Evolutionary conservation across 164 flowering plant genomes (phyloP).

Genomic region (Macadamia tetraphylla): DNA sequence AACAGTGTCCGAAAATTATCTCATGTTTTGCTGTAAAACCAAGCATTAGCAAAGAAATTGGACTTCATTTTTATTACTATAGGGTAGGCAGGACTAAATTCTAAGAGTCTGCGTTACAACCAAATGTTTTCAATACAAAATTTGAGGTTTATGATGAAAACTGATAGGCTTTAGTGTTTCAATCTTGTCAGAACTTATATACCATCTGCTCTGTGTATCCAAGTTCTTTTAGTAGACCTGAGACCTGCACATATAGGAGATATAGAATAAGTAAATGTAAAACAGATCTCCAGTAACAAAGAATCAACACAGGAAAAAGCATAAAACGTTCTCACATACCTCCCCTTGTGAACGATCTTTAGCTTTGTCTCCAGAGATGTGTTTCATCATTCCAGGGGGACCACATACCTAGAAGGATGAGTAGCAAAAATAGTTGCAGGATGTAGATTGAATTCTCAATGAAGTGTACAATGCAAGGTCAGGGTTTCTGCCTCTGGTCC

Average conservation of each 20-base stretch:
- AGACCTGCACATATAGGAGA: constrained; percentile 39
- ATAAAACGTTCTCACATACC: constrained; percentile 31
- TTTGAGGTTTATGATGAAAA: background rate
- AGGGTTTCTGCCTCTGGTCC: background rate
- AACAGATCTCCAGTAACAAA: background rate
- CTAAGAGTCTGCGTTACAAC: background rate
- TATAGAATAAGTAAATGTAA: background rate
- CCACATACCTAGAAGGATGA: constrained; percentile 73
- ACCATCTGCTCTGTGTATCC: constrained; percentile 92
- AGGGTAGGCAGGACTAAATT: too few species aligned
- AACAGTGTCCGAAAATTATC: too few species aligned
- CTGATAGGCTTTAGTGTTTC: background rate
- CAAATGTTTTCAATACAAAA: constrained; percentile 12
- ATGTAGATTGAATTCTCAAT: background rate
- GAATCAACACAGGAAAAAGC: background rate
- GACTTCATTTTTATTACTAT: too few species aligned
- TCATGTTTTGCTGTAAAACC: too few species aligned
- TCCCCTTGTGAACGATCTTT: constrained; percentile 79
- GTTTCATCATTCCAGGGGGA: constrained; percentile 96
- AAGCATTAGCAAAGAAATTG: too few species aligned
- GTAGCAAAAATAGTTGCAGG: background rate
- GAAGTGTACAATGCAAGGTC: background rate
- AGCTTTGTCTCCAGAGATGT: constrained; percentile 86
- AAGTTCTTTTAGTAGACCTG: constrained; percentile 79
- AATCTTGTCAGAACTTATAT: constrained; percentile 65